A percentile compares a stretch with the other conserved stretches of the same genome.
These are phyloP conservation scores for Coemansia umbellata DNA, from an alignment of 192 early-diverging fungal genomes.

Conservation along the genomic window DNA sequence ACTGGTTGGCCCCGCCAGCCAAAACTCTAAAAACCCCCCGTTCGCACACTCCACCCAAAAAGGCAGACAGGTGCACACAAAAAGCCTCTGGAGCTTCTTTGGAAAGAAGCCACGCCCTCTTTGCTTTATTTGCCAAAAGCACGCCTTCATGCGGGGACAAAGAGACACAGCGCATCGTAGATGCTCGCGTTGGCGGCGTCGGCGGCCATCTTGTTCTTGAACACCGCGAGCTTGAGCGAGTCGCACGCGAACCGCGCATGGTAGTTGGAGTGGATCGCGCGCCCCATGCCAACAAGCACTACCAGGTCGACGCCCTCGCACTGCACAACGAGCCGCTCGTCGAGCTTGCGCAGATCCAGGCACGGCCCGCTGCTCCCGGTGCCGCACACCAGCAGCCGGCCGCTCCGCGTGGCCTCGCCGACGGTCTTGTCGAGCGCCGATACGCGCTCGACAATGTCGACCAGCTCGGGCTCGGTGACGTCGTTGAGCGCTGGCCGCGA, in stretches of 20 bases:
- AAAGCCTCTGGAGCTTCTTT: too few relatives aligned
- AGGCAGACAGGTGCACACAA: too few relatives aligned
- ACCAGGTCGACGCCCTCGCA: slow-evolving; percentile 65
- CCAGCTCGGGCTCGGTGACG: slow-evolving; percentile 65
- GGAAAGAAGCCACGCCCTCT: too few relatives aligned
- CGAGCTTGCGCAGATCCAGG: slow-evolving; percentile 62
- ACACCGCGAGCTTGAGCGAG: slow-evolving; percentile 72
- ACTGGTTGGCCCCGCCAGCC: too few relatives aligned
- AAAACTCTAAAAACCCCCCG: too few relatives aligned
- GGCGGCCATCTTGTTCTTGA: slow-evolving; percentile 73
- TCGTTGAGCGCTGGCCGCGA: slow-evolving; percentile 76
- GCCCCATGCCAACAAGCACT: slow-evolving; percentile 72
- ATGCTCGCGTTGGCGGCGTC: slow-evolving; percentile 62
- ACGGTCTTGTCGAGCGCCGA: slow-evolving; percentile 48
- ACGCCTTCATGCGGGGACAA: too few relatives aligned
- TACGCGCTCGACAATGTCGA: slow-evolving; percentile 45
- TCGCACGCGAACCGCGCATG: slow-evolving; percentile 64
- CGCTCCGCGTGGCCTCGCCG: slow-evolving; percentile 8
- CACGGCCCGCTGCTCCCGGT: slow-evolving; percentile 73
- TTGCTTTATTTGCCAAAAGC: too few relatives aligned
- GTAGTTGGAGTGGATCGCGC: slow-evolving; percentile 83
- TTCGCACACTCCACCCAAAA: too few relatives aligned
- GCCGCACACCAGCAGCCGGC: slow-evolving; percentile 54
- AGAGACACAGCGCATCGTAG: slow-evolving; percentile 61
- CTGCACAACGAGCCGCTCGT: slow-evolving; percentile 55